Conservation (phyloP, 2,329 filamentous ascomycete genomes). For the Nigrospora sphaerica region DNA sequence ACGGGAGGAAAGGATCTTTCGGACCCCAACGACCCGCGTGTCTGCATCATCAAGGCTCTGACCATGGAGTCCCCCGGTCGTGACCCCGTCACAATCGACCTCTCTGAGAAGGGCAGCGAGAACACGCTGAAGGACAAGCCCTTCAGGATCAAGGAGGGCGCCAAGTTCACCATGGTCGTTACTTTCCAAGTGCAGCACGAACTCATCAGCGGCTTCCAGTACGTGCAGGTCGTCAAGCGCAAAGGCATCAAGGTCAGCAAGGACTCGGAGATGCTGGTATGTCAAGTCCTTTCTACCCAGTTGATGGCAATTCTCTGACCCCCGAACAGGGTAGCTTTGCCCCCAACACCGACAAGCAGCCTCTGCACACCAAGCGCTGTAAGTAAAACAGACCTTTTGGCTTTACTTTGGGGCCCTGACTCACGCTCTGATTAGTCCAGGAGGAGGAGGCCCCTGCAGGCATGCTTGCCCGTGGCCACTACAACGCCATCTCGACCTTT, state of each 20-base stretch:
- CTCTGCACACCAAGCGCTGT: constrained; percentile 88
- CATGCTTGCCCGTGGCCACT: constrained; percentile 84
- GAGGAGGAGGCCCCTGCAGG: constrained; percentile 88
- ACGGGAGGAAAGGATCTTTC: constrained; percentile 65
- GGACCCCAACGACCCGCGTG: constrained; percentile 74
- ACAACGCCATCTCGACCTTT: constrained; percentile 84
- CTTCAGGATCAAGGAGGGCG: constrained; percentile 95
- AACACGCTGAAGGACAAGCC: constrained; percentile 79
- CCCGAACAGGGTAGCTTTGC: constrained; percentile 75
- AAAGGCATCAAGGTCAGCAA: constrained; percentile 84
- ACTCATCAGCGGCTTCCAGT: constrained; percentile 90
- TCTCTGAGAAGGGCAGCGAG: constrained; percentile 67
- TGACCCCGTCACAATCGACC: constrained; percentile 79
- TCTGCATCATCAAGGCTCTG: constrained; percentile 88
- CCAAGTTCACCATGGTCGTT: constrained; percentile 89
- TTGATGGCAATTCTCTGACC: background rate
- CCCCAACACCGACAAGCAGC: constrained; percentile 83
- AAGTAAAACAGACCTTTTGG: constrained; percentile 30
- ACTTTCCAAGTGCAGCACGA: constrained; percentile 95
- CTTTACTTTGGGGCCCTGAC: background rate
- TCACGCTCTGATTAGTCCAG: constrained; percentile 53
- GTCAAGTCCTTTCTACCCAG: constrained; percentile 23
- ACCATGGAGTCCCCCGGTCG: constrained; percentile 82
- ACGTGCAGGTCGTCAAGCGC: constrained; percentile 88
- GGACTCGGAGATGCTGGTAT: constrained; percentile 95